phyloP scores from a whole-genome alignment of 2,329 filamentous ascomycete species.

The Verticillium albo-atrum region DNA sequence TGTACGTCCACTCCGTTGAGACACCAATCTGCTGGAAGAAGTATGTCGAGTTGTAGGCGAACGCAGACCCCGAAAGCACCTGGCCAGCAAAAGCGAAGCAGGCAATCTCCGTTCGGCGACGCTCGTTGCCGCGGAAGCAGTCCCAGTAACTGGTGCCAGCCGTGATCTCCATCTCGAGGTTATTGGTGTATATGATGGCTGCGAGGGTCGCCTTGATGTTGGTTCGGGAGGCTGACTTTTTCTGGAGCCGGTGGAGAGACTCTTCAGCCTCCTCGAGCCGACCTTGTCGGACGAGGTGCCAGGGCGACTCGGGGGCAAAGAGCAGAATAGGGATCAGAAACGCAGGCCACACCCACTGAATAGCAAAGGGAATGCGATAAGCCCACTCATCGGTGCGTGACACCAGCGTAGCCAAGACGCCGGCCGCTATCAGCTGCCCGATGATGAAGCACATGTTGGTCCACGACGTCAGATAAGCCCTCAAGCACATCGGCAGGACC shows the following conservation, averaged over 20 bases:
- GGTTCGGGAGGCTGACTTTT: conserved; percentile 10
- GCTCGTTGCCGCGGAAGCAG: conserved; percentile 36
- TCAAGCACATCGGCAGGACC: conserved; percentile 22
- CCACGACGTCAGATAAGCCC: conserved; percentile 32
- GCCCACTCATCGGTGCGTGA: conserved; percentile 29
- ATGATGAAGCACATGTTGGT: conserved; percentile 37
- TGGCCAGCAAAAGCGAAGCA: conserved; percentile 24
- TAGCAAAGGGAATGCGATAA: conserved; percentile 36
- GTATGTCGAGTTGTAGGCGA: conserved; percentile 29
- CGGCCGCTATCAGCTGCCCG: conserved; percentile 35
- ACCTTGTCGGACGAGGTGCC: conserved; percentile 39
- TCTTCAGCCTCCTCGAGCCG: conserved; percentile 23
- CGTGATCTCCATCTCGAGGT: conserved; percentile 26
- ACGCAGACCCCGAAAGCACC: conserved; percentile 21
- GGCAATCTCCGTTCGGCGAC: conserved; percentile 32
- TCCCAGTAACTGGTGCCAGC: conserved; percentile 31
- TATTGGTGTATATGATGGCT: conserved; percentile 38
- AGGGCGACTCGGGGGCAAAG: conserved; percentile 40
- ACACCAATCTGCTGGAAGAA: conserved; percentile 30
- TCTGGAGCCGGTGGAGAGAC: conserved; percentile 20
- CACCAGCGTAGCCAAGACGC: conserved; percentile 31
- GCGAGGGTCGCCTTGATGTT: conserved; percentile 30
- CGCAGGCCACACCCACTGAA: conserved; percentile 40
- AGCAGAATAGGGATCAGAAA: conserved; percentile 28
- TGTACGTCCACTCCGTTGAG: conserved; percentile 15